Conservation (phyloP, 768 basidiomycete genomes). For the Guyanaporus albipodus region DNA sequence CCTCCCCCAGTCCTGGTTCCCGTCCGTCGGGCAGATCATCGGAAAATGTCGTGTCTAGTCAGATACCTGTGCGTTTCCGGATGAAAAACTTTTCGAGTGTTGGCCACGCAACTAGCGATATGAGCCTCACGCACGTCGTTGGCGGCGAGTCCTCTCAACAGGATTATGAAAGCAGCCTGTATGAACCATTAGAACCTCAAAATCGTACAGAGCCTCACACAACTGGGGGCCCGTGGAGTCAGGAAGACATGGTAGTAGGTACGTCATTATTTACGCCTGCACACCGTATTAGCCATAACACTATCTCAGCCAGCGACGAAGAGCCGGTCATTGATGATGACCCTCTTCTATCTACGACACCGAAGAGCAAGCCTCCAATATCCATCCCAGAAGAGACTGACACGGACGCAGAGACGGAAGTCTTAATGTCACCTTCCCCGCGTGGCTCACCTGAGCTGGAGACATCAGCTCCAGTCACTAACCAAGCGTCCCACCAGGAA, state of each 20-base stretch:
- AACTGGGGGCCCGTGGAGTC: conserved; percentile 6
- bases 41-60: conserved; percentile 29
- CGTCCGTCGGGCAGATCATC: conserved; percentile 26
- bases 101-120: conserved; percentile 16
- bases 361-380: conserved; percentile 18
- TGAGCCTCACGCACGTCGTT: conserved; percentile 22
- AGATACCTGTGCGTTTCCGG: conserved; percentile 44
- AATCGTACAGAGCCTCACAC: conserved; percentile 23
- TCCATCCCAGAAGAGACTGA: conserved; percentile 14
- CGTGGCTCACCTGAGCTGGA: conserved; percentile 17
- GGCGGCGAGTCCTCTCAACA: conserved; percentile 21
- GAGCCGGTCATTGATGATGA: conserved; percentile 26
- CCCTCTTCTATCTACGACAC: conserved; percentile 26
- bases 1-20: conserved; percentile 25
- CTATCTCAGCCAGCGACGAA: conserved; percentile 37
- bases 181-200: conserved; percentile 27
- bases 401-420: conserved; percentile 27
- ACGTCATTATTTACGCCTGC: conserved; percentile 1
- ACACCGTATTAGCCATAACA: background rate
- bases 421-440: conserved; percentile 21
- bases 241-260: conserved; percentile 22
- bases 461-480: conserved; percentile 1
- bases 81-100: conserved; percentile 27
- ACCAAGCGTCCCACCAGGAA: conserved; percentile 17
- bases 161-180: conserved; percentile 25